phyloP scores from a whole-genome alignment of 2,329 filamentous ascomycete genomes.

The Epichloe amarillans region DNA sequence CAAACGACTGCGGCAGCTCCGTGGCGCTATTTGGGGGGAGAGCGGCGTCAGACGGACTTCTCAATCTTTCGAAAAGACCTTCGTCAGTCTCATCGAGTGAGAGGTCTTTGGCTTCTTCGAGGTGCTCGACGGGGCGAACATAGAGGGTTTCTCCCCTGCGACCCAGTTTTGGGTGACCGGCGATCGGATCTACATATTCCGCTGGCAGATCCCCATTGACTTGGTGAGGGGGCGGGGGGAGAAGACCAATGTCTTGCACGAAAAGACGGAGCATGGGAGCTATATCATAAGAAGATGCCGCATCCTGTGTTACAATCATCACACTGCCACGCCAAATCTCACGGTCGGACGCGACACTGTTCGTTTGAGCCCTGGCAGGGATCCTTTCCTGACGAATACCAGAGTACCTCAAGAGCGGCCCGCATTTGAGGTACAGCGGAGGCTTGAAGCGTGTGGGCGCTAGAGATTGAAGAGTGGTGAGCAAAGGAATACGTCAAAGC shows the following conservation, averaged over 20 bases:
- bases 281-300: conserved; percentile 68
- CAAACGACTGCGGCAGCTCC: conserved; percentile 40
- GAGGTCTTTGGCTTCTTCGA: conserved; percentile 65
- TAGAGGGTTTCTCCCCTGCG: conserved; percentile 77
- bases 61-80: conserved; percentile 64
- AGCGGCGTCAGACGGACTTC: conserved; percentile 35
- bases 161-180: conserved; percentile 74
- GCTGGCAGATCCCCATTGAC: conserved; percentile 54
- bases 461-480: conserved; percentile 9
- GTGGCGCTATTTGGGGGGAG: conserved; percentile 21
- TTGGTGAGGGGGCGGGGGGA: conserved; percentile 65
- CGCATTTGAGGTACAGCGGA: conserved; percentile 73
- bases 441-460: conserved; percentile 67
- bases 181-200: conserved; percentile 80
- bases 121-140: conserved; percentile 76
- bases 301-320: conserved; percentile 88
- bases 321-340: conserved; percentile 88
- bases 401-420: conserved; percentile 79
- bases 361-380: conserved; percentile 16
- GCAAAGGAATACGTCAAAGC: not conserved
- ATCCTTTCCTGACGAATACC: conserved; percentile 58
- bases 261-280: conserved; percentile 73
- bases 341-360: conserved; percentile 32
- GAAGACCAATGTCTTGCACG: conserved; percentile 68
- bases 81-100: conserved; percentile 68